Base-by-base conservation (phyloP, 1,284 basidiomycete genomes). In the Ceratobasidium sp. region DNA sequence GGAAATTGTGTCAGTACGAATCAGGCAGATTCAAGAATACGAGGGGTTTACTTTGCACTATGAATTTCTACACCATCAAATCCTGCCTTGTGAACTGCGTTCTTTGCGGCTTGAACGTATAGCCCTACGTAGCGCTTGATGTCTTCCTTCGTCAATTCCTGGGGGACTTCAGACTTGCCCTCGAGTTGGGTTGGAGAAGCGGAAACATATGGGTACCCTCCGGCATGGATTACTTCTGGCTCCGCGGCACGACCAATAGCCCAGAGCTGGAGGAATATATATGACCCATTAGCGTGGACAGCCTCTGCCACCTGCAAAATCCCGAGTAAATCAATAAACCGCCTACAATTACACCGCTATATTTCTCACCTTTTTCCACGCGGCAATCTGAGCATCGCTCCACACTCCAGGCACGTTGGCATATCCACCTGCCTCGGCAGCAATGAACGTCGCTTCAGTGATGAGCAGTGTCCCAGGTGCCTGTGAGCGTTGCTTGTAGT, bases 31-130 rank as follows among this genome's bases (percentile, higher is more conserved):
- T 9, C 27, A 3, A 51, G 14, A 22, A 39, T 11, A 29, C 6
- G 19, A n/a, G 2, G 7, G 64, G 74, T 76, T 58, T 56, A 72
- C 68, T 74, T 69, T 2, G 81, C 83, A 39, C 79, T 79, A 76
- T 84, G 84, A 49, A 84, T 78, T 80, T 86, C 85, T 54, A 85
- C 82, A 62, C 84, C 84, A 76, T 86, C 85, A 69, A 85, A 85
- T 0, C 85, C 85, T 41, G 84, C 84, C 73, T 81, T 80, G 37
- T 49, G 41, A n/a, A 83, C 79, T n/a, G 84, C 83, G 63, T 82
- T 81, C 66, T 79, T 76, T 3, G 84, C 83, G 0, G 84, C 82
- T 37, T 81, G 77, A 1, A 73, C 78, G 77, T 84, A 86, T 53
- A 80, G 74, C 1, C 71, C 79, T 22, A 83, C 77, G 74, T 80